Conservation (phyloP, 2,329 filamentous ascomycete species). For the Penicillium brevicompactum region DNA sequence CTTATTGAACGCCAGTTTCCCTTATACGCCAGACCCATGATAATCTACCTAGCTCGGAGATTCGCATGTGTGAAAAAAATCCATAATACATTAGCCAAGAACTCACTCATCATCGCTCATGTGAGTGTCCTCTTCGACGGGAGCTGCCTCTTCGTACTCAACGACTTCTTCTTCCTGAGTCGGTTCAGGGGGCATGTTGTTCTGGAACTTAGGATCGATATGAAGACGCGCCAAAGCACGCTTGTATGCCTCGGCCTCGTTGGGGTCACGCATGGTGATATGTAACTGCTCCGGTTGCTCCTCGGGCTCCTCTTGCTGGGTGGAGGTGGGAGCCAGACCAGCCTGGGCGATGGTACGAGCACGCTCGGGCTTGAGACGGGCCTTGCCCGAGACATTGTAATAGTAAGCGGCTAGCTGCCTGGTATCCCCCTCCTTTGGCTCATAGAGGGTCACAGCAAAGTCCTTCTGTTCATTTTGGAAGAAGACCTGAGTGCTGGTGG, state of each 20-base stretch:
- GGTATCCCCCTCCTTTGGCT: constrained; percentile 43
- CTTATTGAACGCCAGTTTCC: constrained; percentile 12
- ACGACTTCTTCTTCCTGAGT: constrained; percentile 16
- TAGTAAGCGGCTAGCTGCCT: constrained; percentile 61
- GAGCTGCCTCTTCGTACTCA: constrained; percentile 13
- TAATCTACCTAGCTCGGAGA: constrained; percentile 8
- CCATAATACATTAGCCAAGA: constrained; percentile 8
- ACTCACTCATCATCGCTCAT: constrained; percentile 24
- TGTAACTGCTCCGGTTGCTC: constrained; percentile 57
- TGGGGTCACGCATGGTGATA: constrained; percentile 53
- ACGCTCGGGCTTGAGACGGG: constrained; percentile 56
- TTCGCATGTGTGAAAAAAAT: constrained; percentile 4
- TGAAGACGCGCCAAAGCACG: constrained; percentile 47
- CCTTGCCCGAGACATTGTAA: constrained; percentile 61
- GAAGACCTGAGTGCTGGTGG: constrained; percentile 57
- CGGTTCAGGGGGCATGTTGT: constrained; percentile 34
- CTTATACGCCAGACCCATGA: constrained; percentile 10
- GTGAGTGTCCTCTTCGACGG: constrained; percentile 24
- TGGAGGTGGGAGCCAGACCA: constrained; percentile 41
- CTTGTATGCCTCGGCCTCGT: constrained; percentile 52
- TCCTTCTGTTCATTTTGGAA: constrained; percentile 54
- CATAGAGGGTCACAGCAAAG: constrained; percentile 61
- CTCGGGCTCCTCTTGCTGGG: constrained; percentile 38
- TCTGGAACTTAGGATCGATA: constrained; percentile 48
- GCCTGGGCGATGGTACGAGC: constrained; percentile 47